Evolutionary conservation across 306 rosid species (phyloP), one percentile per base, ranked within the genome.

Genomic region (Inga leiocalycina): DNA sequence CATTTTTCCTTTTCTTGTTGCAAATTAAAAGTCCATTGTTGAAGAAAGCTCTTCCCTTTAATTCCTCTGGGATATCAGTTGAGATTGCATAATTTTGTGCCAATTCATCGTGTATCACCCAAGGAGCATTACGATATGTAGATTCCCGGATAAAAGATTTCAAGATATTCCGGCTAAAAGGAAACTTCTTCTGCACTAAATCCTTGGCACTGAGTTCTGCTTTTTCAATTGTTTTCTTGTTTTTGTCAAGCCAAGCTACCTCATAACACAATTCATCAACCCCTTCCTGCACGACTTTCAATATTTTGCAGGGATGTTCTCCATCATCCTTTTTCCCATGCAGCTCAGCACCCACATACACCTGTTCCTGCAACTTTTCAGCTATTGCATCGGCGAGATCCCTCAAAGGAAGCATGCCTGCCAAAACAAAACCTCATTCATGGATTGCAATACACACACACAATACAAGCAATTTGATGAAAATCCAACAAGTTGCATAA

Each of bases 61-160:
- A 91, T 77, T 87, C 95, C 84, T 81, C 82, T 2, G 99, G 99
- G 75, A 92, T 75, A 32, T 84, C 94, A 51, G 88, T 89, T 80
- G 97, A 89, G 83, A 93, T 92, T 83, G 97, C 97, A 84, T 93
- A 89, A 71, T 83, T 88, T 86, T 45, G 86, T 35, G 99, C 97
- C 82, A 96, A 86, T 71, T 92, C 89, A 71, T 90, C 90, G 83
- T 91, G 93, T 79, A 96, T 87, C 75, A 92, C 97, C 99, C 99
- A 96, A 19, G 99, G 99, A 78, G 88, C 93, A 87, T 90, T 92
- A 77, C 97, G 92, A 78, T 89, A 92, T 2, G 99, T 96, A 71
- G 97, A 96, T 83, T 94, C 97, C 86, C 99, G 97, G 84, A 96
- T 91, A 80, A 96, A 96, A 71, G 98, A 92, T 87, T 92, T 96